Conservation (phyloP, 306 rosid species). For the Vigna nakashimae region DNA sequence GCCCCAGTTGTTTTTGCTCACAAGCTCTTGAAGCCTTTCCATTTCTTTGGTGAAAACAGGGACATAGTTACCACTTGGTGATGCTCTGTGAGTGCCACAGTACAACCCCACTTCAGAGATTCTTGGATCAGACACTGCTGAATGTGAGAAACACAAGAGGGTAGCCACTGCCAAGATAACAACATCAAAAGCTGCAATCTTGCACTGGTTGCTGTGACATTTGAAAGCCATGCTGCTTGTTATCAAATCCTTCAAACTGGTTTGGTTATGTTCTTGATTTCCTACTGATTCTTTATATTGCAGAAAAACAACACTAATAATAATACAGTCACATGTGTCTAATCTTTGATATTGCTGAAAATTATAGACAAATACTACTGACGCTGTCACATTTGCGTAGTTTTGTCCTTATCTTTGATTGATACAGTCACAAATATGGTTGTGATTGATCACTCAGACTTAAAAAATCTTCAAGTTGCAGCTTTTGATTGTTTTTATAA, state of each 20-base stretch:
- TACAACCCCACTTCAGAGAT: background rate
- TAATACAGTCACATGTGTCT: background rate
- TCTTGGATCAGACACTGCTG: constrained; percentile 29
- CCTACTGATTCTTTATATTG: background rate
- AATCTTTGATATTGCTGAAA: background rate
- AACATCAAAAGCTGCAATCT: background rate
- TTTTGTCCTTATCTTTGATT: background rate
- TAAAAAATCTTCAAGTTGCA: background rate
- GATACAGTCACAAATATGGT: background rate
- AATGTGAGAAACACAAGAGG: constrained; percentile 7
- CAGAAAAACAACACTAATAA: background rate
- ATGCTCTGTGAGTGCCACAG: constrained; percentile 3
- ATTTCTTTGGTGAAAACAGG: background rate
- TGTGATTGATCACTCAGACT: background rate
- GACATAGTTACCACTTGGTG: background rate
- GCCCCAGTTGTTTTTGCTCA: background rate
- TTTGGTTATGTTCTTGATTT: background rate
- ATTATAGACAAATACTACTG: background rate
- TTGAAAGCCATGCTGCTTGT: constrained; percentile 9
- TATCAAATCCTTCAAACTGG: background rate
- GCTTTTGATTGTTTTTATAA: background rate
- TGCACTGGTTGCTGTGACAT: background rate
- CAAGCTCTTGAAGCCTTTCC: background rate
- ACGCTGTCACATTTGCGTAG: background rate
- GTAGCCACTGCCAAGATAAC: background rate